These are phyloP conservation scores for Dictyostelium gargantuum DNA, from an alignment of 208 protist species.

Conservation along the genomic window DNA sequence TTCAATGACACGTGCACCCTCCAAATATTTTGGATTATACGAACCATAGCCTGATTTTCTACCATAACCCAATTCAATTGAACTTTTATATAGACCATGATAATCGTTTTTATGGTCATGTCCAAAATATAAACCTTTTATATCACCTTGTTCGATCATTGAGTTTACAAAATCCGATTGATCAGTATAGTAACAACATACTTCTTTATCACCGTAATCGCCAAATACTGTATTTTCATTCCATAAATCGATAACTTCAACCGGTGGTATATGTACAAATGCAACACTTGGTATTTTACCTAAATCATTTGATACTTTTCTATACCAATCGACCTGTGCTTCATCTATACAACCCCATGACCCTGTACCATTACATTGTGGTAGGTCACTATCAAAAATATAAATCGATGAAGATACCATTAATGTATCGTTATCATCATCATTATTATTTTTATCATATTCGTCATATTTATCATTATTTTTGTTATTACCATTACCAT, in stretches of 20 bases:
- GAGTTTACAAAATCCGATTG: neutral
- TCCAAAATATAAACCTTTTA: slow-evolving; percentile 4
- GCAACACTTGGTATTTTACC: neutral
- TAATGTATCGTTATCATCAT: neutral
- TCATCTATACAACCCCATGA: slow-evolving; percentile 4
- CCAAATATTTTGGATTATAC: slow-evolving; percentile 13
- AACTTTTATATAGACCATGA: neutral
- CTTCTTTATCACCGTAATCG: neutral
- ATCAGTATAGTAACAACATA: slow-evolving; percentile 1
- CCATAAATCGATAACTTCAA: slow-evolving; percentile 3
- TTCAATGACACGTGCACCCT: slow-evolving; percentile 11
- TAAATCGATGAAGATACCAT: neutral
- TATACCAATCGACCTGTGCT: neutral
- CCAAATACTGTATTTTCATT: neutral
- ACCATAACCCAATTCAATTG: slow-evolving; percentile 14
- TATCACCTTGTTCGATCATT: neutral
- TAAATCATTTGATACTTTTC: neutral
- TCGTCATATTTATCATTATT: no score
- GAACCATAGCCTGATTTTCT: slow-evolving; percentile 38
- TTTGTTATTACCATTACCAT: no score
- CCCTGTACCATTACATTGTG: neutral
- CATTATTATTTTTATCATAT: no score
- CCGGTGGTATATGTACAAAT: slow-evolving; percentile 43
- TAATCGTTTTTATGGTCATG: slow-evolving; percentile 35
- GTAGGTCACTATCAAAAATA: slow-evolving; percentile 23